Evolutionary conservation across 441 rosid species (phyloP), one percentile per base, ranked within the genome.

Genomic region (Croton laevigatus): DNA sequence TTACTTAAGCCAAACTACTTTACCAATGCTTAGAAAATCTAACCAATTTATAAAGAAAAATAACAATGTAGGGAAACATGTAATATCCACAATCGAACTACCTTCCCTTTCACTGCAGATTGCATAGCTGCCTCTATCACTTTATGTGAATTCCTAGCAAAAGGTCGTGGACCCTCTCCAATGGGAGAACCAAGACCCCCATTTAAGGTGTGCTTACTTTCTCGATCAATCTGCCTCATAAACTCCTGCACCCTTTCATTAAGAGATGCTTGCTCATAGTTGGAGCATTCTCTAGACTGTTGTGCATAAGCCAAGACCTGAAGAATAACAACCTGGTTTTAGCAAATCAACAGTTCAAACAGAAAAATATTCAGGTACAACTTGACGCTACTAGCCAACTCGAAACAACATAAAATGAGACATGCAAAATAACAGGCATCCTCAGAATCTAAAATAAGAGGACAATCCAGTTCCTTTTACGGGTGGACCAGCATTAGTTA

Each of bases 61-160:
- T 37, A 37, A 27, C 4, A 22, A 22, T 48, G 13, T 27, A 63
- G 37, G 14, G 9, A 72, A 60, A 48, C 13, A 54, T 9, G 48
- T 37, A 23, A 27, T 27, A 38, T 68, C 8, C 49, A 55, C 46
- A 48, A 62, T 48, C 11, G 48, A 13, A 62, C 20, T 82, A 96
- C 99, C 88, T 93, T 91, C 77, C 99, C 99, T 69, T 84, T 89
- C 14, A 83, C 88, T 38, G 97, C 90, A 75, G 99, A 87, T 78
- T 96, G 94, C 99, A 93, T 91, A 66, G 89, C 97, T 72, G 89
- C 94, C 79, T 93, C 97, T 16, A 96, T 96, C 82, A 87, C 88
- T 84, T 90, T 93, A 69, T 90, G 97, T 36, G 99, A 84, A 83
- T 81, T 88, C 84, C 93, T 86, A 72, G 86, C 71, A 72, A 75